Conservation (phyloP, 257 asterid species). For the Solanum raphanifolium region DNA sequence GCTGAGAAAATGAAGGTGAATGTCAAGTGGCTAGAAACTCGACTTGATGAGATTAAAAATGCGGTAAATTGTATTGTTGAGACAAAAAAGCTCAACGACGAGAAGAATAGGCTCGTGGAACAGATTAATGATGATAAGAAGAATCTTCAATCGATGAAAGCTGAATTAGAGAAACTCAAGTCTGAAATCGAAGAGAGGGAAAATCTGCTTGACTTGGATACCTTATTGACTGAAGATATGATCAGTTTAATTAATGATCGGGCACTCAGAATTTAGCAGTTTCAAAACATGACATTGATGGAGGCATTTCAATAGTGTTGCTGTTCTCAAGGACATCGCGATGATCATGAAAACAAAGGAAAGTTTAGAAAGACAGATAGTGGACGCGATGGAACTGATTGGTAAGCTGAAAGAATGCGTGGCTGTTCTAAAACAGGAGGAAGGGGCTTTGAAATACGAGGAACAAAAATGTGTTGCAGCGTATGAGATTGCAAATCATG, state of each 20-base stretch:
- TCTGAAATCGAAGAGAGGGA: slow-evolving; percentile 6
- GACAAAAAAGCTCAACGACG: not conserved
- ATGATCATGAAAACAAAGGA: not conserved
- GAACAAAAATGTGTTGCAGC: not conserved
- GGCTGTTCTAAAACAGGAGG: not conserved
- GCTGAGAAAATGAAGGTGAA: slow-evolving; percentile 15
- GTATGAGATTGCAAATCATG: not conserved
- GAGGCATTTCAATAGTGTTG: no score
- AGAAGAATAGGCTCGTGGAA: not conserved
- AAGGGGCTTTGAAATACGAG: not conserved
- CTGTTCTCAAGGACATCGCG: not conserved
- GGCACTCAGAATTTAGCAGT: no score
- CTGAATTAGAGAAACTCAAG: slow-evolving; percentile 8
- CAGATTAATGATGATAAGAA: not conserved
- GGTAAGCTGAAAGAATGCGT: not conserved
- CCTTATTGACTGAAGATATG: not conserved
- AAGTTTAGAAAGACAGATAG: not conserved
- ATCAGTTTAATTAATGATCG: not conserved
- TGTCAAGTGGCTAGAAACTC: slow-evolving; percentile 13
- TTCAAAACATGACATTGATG: no score
- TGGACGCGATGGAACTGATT: not conserved
- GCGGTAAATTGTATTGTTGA: slow-evolving; percentile 3
- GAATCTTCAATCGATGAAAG: not conserved
- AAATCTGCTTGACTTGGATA: slow-evolving; percentile 1
- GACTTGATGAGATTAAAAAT: not conserved